Conservation (phyloP, 768 basidiomycete species). For the Suillus tomentosus region DNA sequence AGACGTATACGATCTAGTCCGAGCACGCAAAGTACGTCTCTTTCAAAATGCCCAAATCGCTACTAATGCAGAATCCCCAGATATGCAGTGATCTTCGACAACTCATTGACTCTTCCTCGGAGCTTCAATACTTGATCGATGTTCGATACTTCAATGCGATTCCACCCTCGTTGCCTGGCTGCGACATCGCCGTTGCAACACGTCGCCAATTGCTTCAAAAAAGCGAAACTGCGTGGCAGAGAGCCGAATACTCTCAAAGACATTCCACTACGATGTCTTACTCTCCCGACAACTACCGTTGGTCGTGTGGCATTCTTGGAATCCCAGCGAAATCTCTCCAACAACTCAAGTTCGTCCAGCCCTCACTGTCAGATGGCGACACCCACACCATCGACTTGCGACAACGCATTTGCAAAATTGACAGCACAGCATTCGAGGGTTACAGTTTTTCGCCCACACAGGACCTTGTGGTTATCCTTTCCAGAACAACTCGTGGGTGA, state of each 20-base stretch:
- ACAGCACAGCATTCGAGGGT: too few relatives aligned
- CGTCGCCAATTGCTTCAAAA: neutral
- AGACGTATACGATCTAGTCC: neutral
- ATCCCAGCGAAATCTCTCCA: neutral
- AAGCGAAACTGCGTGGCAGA: neutral
- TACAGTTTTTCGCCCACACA: too few relatives aligned
- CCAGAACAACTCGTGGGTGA: neutral
- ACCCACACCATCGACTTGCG: too few relatives aligned
- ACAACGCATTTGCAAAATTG: too few relatives aligned
- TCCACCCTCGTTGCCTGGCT: neutral
- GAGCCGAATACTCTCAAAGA: neutral
- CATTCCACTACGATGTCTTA: neutral
- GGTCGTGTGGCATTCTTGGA: neutral
- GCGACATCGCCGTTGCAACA: neutral
- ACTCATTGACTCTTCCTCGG: neutral
- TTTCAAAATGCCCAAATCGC: neutral
- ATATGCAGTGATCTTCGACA: neutral
- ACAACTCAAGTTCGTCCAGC: neutral
- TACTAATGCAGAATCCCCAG: neutral
- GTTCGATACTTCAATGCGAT: neutral
- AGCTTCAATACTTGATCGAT: neutral
- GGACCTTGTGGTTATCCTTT: too few relatives aligned
- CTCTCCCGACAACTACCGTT: neutral
- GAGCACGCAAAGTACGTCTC: neutral
- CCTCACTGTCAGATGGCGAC: neutral